Base-by-base conservation (phyloP, 768 basidiomycete species). In the Porphyrellus cyaneotinctus region DNA sequence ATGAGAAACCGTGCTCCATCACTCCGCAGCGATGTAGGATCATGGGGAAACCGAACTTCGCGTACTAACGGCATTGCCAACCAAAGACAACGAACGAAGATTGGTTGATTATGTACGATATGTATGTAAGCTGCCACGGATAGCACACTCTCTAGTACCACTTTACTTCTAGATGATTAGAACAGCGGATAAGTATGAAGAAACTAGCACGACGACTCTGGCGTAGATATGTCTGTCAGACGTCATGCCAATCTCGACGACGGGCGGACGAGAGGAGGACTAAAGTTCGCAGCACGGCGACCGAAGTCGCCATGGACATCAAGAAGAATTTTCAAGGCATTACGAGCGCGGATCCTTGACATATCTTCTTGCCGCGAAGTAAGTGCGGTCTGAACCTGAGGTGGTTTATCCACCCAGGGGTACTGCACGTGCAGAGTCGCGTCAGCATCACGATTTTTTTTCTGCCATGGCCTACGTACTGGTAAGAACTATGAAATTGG, bases 221-320 rank as follows among this genome's bases (percentile, higher is more conserved):
- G 22, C 37, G 33, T 23, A 37, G 42, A 22, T 46, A 35, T 8
- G 9, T n/a, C 7, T 17, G 18, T 47, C 33, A 30, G 33, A 43
- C 12, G 36, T 69, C 44, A 69, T 8, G 55, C 61, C 52, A 49
- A 51, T 28, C 52, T 64, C n/a, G 61, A 56, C 26, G 59, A 36
- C 17, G 64, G 32, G 4, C 58, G 57, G 30, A 60, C 44, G 18
- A 67, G 48, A 36, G 67, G 61, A 32, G 67, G 67, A 13, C 28
- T 62, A 36, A 69, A 69, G 43, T 55, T 69, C 24, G 75, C 74
- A 15, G 78, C 80, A 39, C 81, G 78, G 45, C 82, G 76, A 23
- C 87, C 87, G 73, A 92, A 88, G 67, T 93, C 89, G n/a, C 89
- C 88, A 70, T 91, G 90, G 35, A 91, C 87, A 62, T 93, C 92